Conservation (phyloP, 371 early-diverging fungal species). For the Lichtheimia ramosa region DNA sequence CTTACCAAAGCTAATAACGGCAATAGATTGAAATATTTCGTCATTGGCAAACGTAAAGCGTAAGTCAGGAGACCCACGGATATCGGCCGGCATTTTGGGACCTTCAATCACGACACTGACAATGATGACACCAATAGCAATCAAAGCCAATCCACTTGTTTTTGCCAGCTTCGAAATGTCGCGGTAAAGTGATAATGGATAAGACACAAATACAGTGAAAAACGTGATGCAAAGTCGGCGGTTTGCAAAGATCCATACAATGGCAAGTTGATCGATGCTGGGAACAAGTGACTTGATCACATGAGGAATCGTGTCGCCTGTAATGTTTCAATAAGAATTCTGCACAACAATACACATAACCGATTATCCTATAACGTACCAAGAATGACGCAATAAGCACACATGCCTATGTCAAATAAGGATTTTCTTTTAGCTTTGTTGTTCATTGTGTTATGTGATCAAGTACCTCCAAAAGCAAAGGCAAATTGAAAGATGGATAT, state of each 20-base stretch:
- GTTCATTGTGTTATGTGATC: neutral
- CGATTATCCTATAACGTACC: constrained; percentile 35
- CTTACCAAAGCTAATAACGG: constrained; percentile 82
- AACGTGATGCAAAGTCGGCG: constrained; percentile 63
- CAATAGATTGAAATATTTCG: constrained; percentile 74
- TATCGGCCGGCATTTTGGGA: constrained; percentile 53
- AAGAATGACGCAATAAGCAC: constrained; percentile 79
- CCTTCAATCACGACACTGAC: constrained; percentile 72
- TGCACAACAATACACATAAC: too few species aligned
- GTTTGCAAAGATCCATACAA: constrained; percentile 53
- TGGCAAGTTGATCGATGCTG: constrained; percentile 47
- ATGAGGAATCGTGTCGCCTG: constrained; percentile 78
- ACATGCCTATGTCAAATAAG: constrained; percentile 54
- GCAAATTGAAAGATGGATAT: constrained; percentile 79
- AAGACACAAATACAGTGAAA: constrained; percentile 68
- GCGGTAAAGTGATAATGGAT: constrained; percentile 75
- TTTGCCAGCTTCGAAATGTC: constrained; percentile 81
- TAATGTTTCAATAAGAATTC: neutral
- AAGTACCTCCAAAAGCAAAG: constrained; percentile 80
- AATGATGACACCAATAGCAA: constrained; percentile 76
- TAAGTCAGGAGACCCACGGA: constrained; percentile 49
- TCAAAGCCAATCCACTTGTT: constrained; percentile 74
- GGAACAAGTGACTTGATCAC: constrained; percentile 71
- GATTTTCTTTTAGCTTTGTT: neutral
- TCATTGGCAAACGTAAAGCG: constrained; percentile 55